These are phyloP conservation scores for Phytophthora sp. DNA, from an alignment of 352 stramenopile species.

Conservation along the genomic window DNA sequence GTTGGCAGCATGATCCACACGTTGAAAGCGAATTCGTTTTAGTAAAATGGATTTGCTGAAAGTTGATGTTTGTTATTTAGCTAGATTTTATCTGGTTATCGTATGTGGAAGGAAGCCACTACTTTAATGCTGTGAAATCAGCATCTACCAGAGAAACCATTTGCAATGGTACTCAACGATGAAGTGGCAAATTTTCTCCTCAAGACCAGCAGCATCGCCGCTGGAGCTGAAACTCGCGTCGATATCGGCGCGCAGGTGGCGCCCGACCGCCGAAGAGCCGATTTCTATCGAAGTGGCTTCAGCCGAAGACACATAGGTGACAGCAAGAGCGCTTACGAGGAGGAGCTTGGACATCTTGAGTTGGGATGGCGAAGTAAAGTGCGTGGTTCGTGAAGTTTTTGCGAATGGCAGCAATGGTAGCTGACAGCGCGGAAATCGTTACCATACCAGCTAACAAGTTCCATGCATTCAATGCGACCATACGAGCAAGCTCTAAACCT, in stretches of 20 bases:
- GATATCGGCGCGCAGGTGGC: conserved; percentile 2
- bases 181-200: too few relatives aligned
- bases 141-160: too few relatives aligned
- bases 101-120: too few relatives aligned
- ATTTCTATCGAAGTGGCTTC: conserved; percentile 4
- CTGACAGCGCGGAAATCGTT: background rate
- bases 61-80: conserved; percentile 4
- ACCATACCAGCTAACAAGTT: too few relatives aligned
- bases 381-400: conserved; percentile 11
- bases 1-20: background rate
- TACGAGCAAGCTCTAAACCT: too few relatives aligned
- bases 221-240: conserved; percentile 12
- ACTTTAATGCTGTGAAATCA: too few relatives aligned
- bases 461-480: background rate
- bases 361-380: conserved; percentile 12
- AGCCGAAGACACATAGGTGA: conserved; percentile 1
- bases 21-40: background rate
- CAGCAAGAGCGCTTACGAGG: conserved; percentile 1
- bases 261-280: background rate
- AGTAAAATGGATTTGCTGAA: background rate
- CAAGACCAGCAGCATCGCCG: background rate
- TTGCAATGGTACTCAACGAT: too few relatives aligned
- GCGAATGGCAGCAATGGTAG: conserved; percentile 4
- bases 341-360: conserved; percentile 21
- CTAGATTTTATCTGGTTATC: conserved; percentile 8